A percentile compares a stretch with the other conserved stretches of the same genome.
phyloP scores from a whole-genome alignment of 2,329 filamentous ascomycete species.

The Botryotinia convoluta region DNA sequence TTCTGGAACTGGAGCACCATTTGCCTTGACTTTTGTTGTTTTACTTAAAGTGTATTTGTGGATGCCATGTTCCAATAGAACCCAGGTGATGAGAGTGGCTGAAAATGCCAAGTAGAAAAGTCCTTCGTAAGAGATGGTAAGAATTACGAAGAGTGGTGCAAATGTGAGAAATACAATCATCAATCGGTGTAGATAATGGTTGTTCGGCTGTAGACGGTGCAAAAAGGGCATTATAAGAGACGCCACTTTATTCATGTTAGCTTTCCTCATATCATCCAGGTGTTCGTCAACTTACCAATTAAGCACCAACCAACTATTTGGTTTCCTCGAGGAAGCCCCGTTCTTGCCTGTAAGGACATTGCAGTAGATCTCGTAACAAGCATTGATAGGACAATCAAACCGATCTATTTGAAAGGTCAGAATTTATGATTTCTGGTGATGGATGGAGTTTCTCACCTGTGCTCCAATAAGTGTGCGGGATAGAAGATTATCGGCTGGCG shows the following conservation, averaged over 20 bases:
- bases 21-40: conserved; percentile 21
- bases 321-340: conserved; percentile 82
- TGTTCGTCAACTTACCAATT: conserved; percentile 53
- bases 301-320: conserved; percentile 83
- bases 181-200: conserved; percentile 85
- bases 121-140: conserved; percentile 96
- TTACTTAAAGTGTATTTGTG: conserved; percentile 46
- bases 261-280: conserved; percentile 20
- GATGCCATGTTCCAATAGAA: conserved; percentile 82
- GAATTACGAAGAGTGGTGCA: conserved; percentile 88
- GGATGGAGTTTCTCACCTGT: conserved; percentile 49
- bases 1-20: conserved; percentile 24
- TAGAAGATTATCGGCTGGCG: conserved; percentile 45
- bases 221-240: conserved; percentile 78
- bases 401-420: conserved; percentile 51
- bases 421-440: background rate
- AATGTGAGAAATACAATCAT: conserved; percentile 89
- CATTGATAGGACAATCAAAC: conserved; percentile 77
- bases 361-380: conserved; percentile 83
- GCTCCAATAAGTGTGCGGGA: conserved; percentile 62
- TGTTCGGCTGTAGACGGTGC: conserved; percentile 78
- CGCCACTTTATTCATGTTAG: conserved; percentile 47
- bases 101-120: conserved; percentile 93
- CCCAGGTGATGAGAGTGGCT: conserved; percentile 79
- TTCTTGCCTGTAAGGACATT: conserved; percentile 78